Percentiles rank a stretch among this genome's conserved stretches.
Conservation (phyloP, 2,329 filamentous ascomycete species). For the Sordariomycetes sp. region DNA sequence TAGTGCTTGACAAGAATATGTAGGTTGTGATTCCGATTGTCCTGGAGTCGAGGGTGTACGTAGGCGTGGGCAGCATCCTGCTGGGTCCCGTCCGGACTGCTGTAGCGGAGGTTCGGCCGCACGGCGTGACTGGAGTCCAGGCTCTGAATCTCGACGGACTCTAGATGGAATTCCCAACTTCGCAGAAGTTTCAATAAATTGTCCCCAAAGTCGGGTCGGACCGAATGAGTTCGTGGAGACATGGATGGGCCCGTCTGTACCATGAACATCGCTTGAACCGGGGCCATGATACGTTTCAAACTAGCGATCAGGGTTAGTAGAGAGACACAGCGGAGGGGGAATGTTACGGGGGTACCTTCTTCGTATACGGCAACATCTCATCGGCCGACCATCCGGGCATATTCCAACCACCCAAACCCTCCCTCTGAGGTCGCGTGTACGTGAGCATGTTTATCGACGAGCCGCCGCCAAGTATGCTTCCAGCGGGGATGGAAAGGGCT, state of each 20-base stretch:
- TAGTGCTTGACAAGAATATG: conserved; percentile 33
- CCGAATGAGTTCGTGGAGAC: conserved; percentile 32
- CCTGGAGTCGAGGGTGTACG: conserved; percentile 33
- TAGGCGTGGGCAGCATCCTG: conserved; percentile 44
- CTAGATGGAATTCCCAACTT: conserved; percentile 29
- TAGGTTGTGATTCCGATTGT: conserved; percentile 34
- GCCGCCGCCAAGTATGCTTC: conserved; percentile 16
- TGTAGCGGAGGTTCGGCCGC: conserved; percentile 29
- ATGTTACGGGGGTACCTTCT: conserved; percentile 11
- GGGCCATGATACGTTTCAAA: conserved; percentile 14
- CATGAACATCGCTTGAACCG: conserved; percentile 20
- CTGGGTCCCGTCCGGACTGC: conserved; percentile 33
- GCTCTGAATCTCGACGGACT: conserved; percentile 35
- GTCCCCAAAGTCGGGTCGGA: conserved; percentile 20
- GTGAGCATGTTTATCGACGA: conserved; percentile 19
- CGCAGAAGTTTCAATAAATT: conserved; percentile 32
- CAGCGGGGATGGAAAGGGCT: conserved; percentile 29
- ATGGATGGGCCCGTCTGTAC: conserved; percentile 34
- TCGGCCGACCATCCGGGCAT: conserved; percentile 18
- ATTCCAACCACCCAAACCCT: conserved; percentile 20
- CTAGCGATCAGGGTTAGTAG: conserved; percentile 15
- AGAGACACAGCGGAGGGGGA: not conserved
- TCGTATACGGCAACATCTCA: conserved; percentile 17
- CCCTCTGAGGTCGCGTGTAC: conserved; percentile 16
- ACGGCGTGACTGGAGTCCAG: conserved; percentile 20